These are phyloP conservation scores for Volvox reticuliferus DNA, from an alignment of 139 green algal species.

Conservation along the genomic window DNA sequence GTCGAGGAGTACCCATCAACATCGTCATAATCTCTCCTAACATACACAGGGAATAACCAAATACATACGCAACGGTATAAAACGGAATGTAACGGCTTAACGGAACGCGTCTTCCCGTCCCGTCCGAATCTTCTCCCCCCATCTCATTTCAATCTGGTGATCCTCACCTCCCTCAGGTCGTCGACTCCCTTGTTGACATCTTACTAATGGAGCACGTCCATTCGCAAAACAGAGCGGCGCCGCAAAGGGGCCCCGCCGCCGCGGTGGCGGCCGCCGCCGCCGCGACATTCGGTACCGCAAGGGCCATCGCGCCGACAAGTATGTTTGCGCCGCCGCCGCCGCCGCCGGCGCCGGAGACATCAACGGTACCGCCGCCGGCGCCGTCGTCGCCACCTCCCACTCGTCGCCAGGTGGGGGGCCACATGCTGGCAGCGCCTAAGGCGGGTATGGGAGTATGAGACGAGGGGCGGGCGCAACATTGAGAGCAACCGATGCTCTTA, in stretches of 20 bases:
- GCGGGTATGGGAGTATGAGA: no score
- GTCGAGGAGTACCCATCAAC: no score
- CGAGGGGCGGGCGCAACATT: no score
- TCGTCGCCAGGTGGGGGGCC: no score
- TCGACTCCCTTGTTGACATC: constrained; percentile 40
- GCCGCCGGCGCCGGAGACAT: background rate
- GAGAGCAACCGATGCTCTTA: no score
- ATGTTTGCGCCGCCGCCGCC: background rate
- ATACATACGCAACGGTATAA: no score
- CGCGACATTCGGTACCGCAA: background rate
- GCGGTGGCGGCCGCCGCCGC: background rate
- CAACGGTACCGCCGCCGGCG: background rate
- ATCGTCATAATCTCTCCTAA: no score
- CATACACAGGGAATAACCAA: no score
- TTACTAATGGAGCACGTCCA: constrained; percentile 17
- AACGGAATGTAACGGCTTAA: no score
- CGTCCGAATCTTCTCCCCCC: background rate
- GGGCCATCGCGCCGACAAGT: background rate
- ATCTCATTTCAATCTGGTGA: background rate
- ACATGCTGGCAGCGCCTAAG: no score
- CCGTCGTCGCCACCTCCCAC: background rate
- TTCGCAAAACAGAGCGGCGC: background rate
- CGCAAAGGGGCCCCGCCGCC: no score
- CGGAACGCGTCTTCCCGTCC: background rate
- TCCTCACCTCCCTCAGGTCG: constrained; percentile 8